phyloP scores from a whole-genome alignment of 31 red algal genomes.

The Asparagopsis taxiformis region DNA sequence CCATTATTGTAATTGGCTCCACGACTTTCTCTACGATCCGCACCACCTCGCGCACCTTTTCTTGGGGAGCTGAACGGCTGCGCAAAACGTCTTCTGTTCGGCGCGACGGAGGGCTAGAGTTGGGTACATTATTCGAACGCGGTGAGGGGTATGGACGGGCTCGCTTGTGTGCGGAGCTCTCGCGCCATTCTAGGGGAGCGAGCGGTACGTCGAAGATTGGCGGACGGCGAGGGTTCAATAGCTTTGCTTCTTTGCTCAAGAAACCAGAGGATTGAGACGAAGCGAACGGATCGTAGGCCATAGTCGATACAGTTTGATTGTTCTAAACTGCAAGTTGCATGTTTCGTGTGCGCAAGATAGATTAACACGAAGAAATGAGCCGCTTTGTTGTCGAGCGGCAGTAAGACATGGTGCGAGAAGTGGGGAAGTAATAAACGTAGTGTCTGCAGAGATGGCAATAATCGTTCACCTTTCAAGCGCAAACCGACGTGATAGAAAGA shows the following conservation, averaged over 20 bases:
- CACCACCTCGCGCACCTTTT: conserved; percentile 16
- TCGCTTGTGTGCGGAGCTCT: conserved; percentile 19
- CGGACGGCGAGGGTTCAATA: conserved; percentile 30
- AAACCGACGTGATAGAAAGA: no score
- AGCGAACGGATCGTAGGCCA: conserved; percentile 37
- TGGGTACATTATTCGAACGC: not conserved
- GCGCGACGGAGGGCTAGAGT: not conserved
- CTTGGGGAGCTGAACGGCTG: not conserved
- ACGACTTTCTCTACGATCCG: conserved; percentile 66
- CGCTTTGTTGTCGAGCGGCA: no score
- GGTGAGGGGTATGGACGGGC: conserved; percentile 7
- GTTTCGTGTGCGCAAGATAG: not conserved
- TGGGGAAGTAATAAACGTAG: not conserved
- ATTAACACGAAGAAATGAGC: no score
- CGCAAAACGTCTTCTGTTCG: not conserved
- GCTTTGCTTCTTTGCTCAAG: not conserved
- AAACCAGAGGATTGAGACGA: not conserved
- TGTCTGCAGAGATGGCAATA: no score
- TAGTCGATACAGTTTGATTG: not conserved
- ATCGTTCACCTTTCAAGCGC: no score
- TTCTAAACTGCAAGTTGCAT: not conserved
- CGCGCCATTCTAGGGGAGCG: conserved; percentile 42
- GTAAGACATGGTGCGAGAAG: not conserved
- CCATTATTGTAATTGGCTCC: conserved; percentile 55
- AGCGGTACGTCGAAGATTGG: conserved; percentile 43